Evolutionary conservation across 2,329 filamentous ascomycete genomes (phyloP).

Genomic region (Kalmusia sp.): DNA sequence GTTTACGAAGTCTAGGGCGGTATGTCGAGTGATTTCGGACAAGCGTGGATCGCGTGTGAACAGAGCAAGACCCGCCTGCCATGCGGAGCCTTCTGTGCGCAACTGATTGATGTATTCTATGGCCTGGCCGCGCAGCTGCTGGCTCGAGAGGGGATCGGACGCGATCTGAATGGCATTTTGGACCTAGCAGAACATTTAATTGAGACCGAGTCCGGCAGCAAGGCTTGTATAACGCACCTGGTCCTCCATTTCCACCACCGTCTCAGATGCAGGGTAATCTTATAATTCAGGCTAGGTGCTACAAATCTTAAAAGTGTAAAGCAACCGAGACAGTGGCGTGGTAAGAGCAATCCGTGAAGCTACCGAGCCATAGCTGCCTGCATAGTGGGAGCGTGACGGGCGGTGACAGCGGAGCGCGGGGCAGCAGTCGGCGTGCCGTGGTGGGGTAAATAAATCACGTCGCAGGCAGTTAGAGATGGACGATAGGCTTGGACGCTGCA

Average conservation of each 20-base stretch:
- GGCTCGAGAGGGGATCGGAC: constrained; percentile 80
- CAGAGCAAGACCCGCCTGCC: constrained; percentile 86
- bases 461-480: constrained; percentile 17
- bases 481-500: no score
- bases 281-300: constrained; percentile 18
- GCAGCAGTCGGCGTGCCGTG: constrained; percentile 30
- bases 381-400: constrained; percentile 44
- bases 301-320: constrained; percentile 20
- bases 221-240: constrained; percentile 34
- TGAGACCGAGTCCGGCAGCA: neutral
- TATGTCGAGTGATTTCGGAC: constrained; percentile 85
- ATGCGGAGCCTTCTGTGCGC: constrained; percentile 81
- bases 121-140: constrained; percentile 78
- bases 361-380: constrained; percentile 45
- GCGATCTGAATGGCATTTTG: constrained; percentile 96
- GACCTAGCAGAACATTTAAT: constrained; percentile 62
- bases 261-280: constrained; percentile 25
- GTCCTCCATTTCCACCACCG: constrained; percentile 47
- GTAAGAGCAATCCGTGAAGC: constrained; percentile 28
- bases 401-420: constrained; percentile 44
- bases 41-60: constrained; percentile 80
- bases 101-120: constrained; percentile 81
- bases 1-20: constrained; percentile 92
- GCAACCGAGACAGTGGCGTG: constrained; percentile 27
- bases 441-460: constrained; percentile 5